Base-by-base conservation (phyloP, 2,329 filamentous ascomycete genomes). In the Pestalotiopsis sp. region DNA sequence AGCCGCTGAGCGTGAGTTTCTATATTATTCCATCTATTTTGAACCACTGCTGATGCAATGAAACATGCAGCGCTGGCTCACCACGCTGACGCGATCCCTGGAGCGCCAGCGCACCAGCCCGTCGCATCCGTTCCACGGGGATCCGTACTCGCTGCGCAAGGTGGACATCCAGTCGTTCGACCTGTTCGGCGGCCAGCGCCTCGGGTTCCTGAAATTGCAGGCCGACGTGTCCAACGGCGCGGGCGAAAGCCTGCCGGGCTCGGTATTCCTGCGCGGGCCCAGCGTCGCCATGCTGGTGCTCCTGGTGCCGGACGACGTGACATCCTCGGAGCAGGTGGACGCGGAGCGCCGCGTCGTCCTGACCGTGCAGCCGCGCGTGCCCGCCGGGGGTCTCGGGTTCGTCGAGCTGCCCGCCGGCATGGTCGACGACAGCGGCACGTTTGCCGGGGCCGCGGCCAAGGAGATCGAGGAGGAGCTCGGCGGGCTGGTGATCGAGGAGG, bases 391-490 rank as follows among this genome's bases (percentile, higher is more conserved):
- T n/a, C 75, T 90, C 36, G 78, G 83, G 49, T 84, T 89, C 71
- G 80, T 86, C 2, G 86, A 90, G 75, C 72, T 91, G 13, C 88
- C 88, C 0, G 88, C 88, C 0, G 85, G 87, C 6, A 86, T 90
- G 87, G 83, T 90, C 2, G 85, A 89, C 2, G 85, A 89, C 72
- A 76, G 79, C 14, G 86, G 85, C 0, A 84, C 80, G 36, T 90
- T 91, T 73, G 82, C 82, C 13, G 88, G 89, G 27, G 82, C 83
- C 0, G 89, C 88, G 2, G 88, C 88, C 2, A 84, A 81, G 72
- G 89, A 91, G 79, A 88, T 91, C 11, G 70, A 86, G 69, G 88
- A 91, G 79, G 89, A 91, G 76, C 79, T 90, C 2, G 87, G 31
- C 2, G 31, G 86, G 14, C 74, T 90, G 12, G 81, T 80, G 63